These are phyloP conservation scores for Hermanozyma aechmeae DNA, from an alignment of 805 yeast genomes.

Conservation along the genomic window DNA sequence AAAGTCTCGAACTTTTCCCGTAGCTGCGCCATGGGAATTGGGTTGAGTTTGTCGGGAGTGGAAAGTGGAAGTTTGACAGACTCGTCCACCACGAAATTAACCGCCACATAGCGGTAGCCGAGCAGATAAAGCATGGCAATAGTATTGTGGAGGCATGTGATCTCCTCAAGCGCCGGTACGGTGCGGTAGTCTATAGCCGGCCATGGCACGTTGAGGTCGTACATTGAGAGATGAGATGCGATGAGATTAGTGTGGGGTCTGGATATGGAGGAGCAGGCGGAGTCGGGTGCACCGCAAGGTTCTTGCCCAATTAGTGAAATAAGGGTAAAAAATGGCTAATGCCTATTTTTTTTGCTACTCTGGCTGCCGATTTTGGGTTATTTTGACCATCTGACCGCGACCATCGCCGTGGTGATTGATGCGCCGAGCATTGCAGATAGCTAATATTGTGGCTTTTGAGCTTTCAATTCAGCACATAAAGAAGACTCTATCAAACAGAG, in stretches of 20 bases:
- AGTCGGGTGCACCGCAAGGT: too few relatives aligned
- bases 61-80: conserved; percentile 43
- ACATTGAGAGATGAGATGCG: conserved; percentile 7
- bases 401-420: too few relatives aligned
- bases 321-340: too few relatives aligned
- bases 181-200: conserved; percentile 44
- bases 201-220: conserved; percentile 70
- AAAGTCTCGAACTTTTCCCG: conserved; percentile 11
- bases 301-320: too few relatives aligned
- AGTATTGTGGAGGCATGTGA: conserved; percentile 37
- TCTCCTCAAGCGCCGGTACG: conserved; percentile 32
- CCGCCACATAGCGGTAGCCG: conserved; percentile 71
- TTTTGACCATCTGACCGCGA: too few relatives aligned
- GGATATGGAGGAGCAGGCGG: background rate
- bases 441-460: too few relatives aligned
- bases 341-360: too few relatives aligned
- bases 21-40: conserved; percentile 29
- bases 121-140: conserved; percentile 45
- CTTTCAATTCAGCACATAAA: too few relatives aligned
- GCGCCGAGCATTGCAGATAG: too few relatives aligned
- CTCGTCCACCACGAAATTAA: conserved; percentile 54
- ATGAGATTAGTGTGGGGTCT: background rate
- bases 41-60: conserved; percentile 35
- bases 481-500: too few relatives aligned
- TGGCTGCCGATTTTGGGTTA: too few relatives aligned